Percentiles rank a stretch among this genome's conserved stretches.
These are phyloP conservation scores for Aspergillus floridensis DNA, from an alignment of 2,329 filamentous ascomycete genomes.

Conservation along the genomic window DNA sequence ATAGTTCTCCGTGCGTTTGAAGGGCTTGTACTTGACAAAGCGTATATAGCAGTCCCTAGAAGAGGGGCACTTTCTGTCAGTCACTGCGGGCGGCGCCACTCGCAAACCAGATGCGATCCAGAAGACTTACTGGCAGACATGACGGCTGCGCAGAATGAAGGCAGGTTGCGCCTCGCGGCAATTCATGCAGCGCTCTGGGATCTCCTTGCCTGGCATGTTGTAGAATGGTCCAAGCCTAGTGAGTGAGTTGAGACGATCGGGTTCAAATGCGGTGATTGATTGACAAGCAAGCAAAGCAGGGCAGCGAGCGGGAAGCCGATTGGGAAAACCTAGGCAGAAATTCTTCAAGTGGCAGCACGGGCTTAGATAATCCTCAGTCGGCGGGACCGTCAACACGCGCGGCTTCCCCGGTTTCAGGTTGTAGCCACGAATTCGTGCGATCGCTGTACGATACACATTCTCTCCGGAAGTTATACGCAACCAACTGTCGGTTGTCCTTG, in stretches of 20 bases:
- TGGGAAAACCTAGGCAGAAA: conserved; percentile 18
- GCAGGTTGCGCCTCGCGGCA: conserved; percentile 53
- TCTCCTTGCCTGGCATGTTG: conserved; percentile 35
- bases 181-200: conserved; percentile 50
- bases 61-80: conserved; percentile 5
- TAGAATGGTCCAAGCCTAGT: background rate
- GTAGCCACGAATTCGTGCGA: conserved; percentile 20
- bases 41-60: conserved; percentile 69
- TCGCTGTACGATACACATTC: background rate
- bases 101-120: background rate
- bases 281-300: background rate
- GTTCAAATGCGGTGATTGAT: background rate
- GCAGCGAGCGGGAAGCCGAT: background rate
- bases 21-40: conserved; percentile 74
- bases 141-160: conserved; percentile 57
- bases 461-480: background rate
- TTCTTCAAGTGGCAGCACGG: conserved; percentile 12
- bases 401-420: conserved; percentile 21
- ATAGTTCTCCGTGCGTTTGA: conserved; percentile 72
- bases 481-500: conserved; percentile 1
- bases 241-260: too few species aligned
- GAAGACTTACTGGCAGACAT: conserved; percentile 57
- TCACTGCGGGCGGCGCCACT: background rate
- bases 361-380: conserved; percentile 28
- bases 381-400: conserved; percentile 22